phyloP scores from a whole-genome alignment of 805 yeast genomes.

The Wickerhamomyces queroliae region DNA sequence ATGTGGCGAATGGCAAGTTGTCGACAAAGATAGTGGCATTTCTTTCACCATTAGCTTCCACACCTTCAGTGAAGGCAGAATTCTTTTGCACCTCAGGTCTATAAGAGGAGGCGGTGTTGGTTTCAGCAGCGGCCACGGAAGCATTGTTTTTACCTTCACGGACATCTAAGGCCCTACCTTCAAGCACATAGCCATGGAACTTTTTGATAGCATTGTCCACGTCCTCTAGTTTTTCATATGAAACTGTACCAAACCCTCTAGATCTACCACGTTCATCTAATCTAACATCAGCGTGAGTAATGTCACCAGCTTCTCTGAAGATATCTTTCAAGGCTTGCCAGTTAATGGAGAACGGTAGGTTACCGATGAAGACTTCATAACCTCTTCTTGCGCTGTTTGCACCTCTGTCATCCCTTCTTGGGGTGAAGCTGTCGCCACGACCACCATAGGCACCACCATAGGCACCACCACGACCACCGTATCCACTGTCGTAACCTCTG shows the following conservation, averaged over 20 bases:
- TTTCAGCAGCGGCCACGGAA: slow-evolving; percentile 6
- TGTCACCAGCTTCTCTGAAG: slow-evolving; percentile 70
- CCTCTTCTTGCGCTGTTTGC: slow-evolving; percentile 24
- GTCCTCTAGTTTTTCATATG: slow-evolving; percentile 57
- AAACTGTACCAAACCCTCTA: slow-evolving; percentile 81
- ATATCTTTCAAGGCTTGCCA: slow-evolving; percentile 87
- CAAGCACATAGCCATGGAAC: slow-evolving; percentile 63
- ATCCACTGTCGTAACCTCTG: slow-evolving; percentile 13
- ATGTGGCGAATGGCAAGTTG: slow-evolving; percentile 88
- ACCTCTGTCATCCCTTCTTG: slow-evolving; percentile 15
- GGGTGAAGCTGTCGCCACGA: slow-evolving; percentile 10
- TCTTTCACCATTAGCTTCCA: slow-evolving; percentile 53
- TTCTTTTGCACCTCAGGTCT: slow-evolving; percentile 24
- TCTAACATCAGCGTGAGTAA: slow-evolving; percentile 78
- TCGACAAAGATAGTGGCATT: slow-evolving; percentile 59
- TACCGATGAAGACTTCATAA: slow-evolving; percentile 67
- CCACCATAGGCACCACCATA: slow-evolving; percentile 2
- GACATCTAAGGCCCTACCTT: slow-evolving; percentile 76
- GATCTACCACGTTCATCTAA: slow-evolving; percentile 66
- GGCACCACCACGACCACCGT: slow-evolving; percentile 8
- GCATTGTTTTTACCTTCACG: slow-evolving; percentile 55
- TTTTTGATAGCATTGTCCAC: slow-evolving; percentile 66
- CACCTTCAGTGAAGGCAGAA: slow-evolving; percentile 61
- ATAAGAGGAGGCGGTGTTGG: background rate
- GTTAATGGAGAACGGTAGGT: slow-evolving; percentile 73